Base-by-base conservation (phyloP, 2,329 filamentous ascomycete species). In the Sarocladium brachiariae region DNA sequence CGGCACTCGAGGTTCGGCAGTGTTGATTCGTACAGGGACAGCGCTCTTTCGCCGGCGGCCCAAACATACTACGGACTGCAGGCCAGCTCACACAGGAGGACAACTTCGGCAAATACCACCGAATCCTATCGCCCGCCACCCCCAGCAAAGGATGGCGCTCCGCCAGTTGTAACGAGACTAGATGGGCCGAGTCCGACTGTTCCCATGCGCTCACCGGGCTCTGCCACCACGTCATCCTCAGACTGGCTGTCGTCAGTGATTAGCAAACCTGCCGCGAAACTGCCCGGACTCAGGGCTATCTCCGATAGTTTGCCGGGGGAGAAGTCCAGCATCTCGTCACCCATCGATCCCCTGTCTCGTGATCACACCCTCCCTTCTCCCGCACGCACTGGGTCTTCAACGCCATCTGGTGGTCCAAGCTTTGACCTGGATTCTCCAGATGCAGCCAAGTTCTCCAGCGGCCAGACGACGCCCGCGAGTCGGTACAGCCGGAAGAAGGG, bases 1-100 rank as follows among this genome's bases (percentile, higher is more conserved):
- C 77, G 86, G 54, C 88, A 92, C 61, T 91, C 87, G 23, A 80
- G 87, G 57, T 86, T 89, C 57, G 85, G 84, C 50, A 95, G 89
- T 64, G 77, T 85, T 47, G 88, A 90, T 60, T 93, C 89, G 0
- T 76, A 81, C 43, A 78, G 78, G 39, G 85, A 89, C 43, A 71
- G 75, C 27, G 65, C 72, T 3, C 62, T 79, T 14, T 81, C 84
- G n/a, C 71, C 80, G n/a, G 80, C 81, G 18, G 74, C 75, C 9
- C 85, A 89, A 60, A 82, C 85, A 57, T 90, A 90, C 62, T 88
- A 86, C 59, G 80, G 83, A 18, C 55, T 75, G 34, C 61, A 65
- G 31, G 54, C 68, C 35, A 63, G 65, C 19, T 71, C 73, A 54
- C 74, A 83, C 62, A 74, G 80, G 62, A 78, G 80, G 60, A 76